These are phyloP conservation scores for Gossypium ekmanianum DNA, from an alignment of 345 rosid species.

Conservation along the genomic window DNA sequence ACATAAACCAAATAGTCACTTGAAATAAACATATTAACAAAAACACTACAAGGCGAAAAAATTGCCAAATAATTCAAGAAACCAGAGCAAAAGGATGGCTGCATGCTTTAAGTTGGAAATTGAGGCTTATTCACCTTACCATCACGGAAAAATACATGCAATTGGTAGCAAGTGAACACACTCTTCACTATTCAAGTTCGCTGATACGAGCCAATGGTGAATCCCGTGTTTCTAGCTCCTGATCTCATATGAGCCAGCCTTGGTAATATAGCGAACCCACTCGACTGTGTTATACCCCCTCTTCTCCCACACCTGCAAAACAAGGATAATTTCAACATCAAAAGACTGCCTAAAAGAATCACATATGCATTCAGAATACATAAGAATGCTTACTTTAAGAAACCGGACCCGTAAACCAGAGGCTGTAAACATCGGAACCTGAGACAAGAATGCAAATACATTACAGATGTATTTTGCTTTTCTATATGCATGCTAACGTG, in stretches of 20 bases:
- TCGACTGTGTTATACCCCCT: conserved; percentile 99
- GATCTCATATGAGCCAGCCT: conserved; percentile 97
- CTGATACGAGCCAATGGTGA: neutral
- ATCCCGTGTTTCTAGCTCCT: conserved; percentile 57
- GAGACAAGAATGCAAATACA: conserved; percentile 8
- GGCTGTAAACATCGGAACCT: conserved; percentile 99
- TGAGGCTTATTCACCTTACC: conserved; percentile 20
- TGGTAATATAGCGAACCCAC: conserved; percentile 96
- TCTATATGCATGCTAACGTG: neutral
- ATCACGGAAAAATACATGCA: neutral
- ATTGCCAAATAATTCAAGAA: conserved; percentile 16
- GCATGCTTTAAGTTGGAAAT: conserved; percentile 5
- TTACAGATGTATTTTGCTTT: neutral
- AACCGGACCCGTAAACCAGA: conserved; percentile 97
- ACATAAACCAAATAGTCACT: conserved; percentile 12
- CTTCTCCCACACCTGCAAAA: conserved; percentile 94
- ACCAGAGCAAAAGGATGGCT: neutral
- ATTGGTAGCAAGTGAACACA: conserved; percentile 8
- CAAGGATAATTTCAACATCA: conserved; percentile 8
- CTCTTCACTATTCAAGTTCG: neutral
- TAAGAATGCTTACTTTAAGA: conserved; percentile 61
- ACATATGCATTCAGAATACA: neutral
- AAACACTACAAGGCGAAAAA: neutral
- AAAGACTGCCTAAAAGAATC: neutral
- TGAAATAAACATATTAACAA: conserved; percentile 27